A percentile compares a stretch with the other conserved stretches of the same genome.
These are phyloP conservation scores for Uncinocarpus reesii DNA, from an alignment of 2,329 filamentous ascomycete species.

Conservation along the genomic window DNA sequence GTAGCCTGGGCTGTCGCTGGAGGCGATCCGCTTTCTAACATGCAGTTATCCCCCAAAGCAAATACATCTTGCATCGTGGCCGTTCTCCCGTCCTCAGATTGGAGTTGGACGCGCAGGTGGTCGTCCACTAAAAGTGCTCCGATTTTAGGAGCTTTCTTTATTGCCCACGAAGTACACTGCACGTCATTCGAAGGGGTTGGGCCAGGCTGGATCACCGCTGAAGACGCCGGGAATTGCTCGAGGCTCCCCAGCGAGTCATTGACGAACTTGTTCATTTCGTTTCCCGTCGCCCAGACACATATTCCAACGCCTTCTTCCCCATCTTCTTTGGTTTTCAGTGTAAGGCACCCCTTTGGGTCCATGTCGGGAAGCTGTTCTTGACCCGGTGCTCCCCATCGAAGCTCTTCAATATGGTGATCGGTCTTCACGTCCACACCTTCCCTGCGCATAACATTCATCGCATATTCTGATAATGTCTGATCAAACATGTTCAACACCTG, in stretches of 20 bases:
- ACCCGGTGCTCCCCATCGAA: constrained; percentile 43
- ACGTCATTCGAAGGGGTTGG: constrained; percentile 7
- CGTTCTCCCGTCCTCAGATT: constrained; percentile 27
- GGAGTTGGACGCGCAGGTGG: constrained; percentile 46
- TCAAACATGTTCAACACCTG: constrained; percentile 53
- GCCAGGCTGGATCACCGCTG: constrained; percentile 4
- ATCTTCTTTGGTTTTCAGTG: constrained; percentile 47
- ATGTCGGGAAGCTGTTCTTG: constrained; percentile 29
- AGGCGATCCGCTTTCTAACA: constrained; percentile 41
- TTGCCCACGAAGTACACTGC: constrained; percentile 34
- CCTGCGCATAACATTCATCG: constrained; percentile 45
- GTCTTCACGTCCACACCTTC: constrained; percentile 51
- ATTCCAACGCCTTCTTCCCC: constrained; percentile 50
- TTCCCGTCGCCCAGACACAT: constrained; percentile 51
- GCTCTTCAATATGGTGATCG: constrained; percentile 45
- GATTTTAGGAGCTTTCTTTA: constrained; percentile 40
- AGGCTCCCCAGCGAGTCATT: constrained; percentile 31
- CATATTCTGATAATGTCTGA: constrained; percentile 46
- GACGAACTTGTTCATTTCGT: constrained; percentile 48
- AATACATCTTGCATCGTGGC: constrained; percentile 46
- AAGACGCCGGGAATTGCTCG: constrained; percentile 15
- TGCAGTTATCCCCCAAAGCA: constrained; percentile 48
- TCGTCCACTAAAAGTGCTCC: constrained; percentile 47
- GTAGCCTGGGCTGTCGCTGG: constrained; percentile 52
- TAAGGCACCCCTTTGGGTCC: constrained; percentile 39